These are phyloP conservation scores for Aureobasidium sp. DNA, from an alignment of 2,329 filamentous ascomycete species.

Conservation along the genomic window DNA sequence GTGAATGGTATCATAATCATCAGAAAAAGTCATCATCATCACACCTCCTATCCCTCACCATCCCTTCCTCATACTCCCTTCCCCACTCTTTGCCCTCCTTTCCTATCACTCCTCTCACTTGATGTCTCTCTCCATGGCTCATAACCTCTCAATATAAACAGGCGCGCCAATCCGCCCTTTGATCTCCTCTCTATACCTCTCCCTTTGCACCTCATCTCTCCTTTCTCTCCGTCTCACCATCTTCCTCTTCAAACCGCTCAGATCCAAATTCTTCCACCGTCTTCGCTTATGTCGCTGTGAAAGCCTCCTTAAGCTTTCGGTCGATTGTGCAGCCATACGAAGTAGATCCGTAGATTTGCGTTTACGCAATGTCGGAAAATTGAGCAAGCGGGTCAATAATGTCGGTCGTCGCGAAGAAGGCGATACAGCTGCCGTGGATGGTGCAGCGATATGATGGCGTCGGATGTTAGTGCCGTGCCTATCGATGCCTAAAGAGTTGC, in stretches of 20 bases:
- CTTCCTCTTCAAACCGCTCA: constrained; percentile 39
- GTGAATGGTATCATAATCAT: too few relatives aligned
- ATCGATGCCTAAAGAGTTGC: constrained; percentile 51
- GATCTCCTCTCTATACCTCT: constrained; percentile 47
- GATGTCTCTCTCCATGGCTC: neutral
- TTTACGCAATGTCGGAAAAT: neutral
- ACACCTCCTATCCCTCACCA: too few relatives aligned
- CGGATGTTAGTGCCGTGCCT: constrained; percentile 38
- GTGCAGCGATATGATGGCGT: constrained; percentile 31
- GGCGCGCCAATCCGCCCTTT: constrained; percentile 46
- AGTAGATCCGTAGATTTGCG: constrained; percentile 22
- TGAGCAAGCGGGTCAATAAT: neutral
- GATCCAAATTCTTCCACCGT: constrained; percentile 15
- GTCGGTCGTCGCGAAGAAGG: neutral
- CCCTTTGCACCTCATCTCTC: constrained; percentile 41
- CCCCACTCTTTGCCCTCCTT: too few relatives aligned
- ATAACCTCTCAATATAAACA: neutral
- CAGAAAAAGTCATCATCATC: too few relatives aligned
- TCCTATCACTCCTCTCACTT: neutral
- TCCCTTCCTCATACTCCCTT: too few relatives aligned
- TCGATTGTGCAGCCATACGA: constrained; percentile 13
- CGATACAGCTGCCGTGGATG: neutral
- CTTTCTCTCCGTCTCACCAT: constrained; percentile 27
- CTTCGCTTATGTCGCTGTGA: constrained; percentile 16
- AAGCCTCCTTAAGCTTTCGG: constrained; percentile 12